These are phyloP conservation scores for Phytopythium helicoides DNA, from an alignment of 352 stramenopile species.

Conservation along the genomic window DNA sequence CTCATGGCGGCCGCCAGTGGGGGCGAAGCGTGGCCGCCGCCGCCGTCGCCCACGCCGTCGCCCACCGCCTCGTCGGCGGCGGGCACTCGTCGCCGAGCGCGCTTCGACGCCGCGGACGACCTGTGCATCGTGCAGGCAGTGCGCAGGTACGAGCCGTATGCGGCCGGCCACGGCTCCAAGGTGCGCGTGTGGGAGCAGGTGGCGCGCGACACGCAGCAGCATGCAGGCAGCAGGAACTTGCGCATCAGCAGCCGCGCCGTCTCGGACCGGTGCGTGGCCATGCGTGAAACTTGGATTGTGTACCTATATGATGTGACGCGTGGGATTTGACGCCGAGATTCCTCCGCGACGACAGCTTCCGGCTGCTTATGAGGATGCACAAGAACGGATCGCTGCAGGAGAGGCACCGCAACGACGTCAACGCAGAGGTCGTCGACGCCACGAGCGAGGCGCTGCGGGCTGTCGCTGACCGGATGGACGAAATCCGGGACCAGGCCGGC, in stretches of 20 bases:
- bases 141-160: slow-evolving; percentile 37
- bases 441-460: slow-evolving; percentile 16
- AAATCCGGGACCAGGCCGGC: background rate
- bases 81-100: slow-evolving; percentile 16
- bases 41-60: too few relatives aligned
- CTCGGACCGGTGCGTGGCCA: slow-evolving; percentile 31
- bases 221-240: slow-evolving; percentile 16
- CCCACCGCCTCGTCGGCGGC: background rate
- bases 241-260: slow-evolving; percentile 35
- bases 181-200: slow-evolving; percentile 51
- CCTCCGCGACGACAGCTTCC: slow-evolving; percentile 37
- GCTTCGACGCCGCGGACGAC: slow-evolving; percentile 40
- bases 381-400: slow-evolving; percentile 27
- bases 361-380: slow-evolving; percentile 33
- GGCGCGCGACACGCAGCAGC: slow-evolving; percentile 33
- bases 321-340: too few relatives aligned
- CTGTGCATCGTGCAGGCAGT: slow-evolving; percentile 41
- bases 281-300: too few relatives aligned
- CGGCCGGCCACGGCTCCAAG: slow-evolving; percentile 44
- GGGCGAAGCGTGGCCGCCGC: too few relatives aligned
- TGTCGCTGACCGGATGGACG: slow-evolving; percentile 16
- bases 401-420: slow-evolving; percentile 26
- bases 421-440: slow-evolving; percentile 15
- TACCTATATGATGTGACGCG: too few relatives aligned
- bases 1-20: background rate